Evolutionary conservation across 208 protist genomes (phyloP), one percentile per base, ranked within the genome.

Genomic region (Crithidia acanthocephali): DNA sequence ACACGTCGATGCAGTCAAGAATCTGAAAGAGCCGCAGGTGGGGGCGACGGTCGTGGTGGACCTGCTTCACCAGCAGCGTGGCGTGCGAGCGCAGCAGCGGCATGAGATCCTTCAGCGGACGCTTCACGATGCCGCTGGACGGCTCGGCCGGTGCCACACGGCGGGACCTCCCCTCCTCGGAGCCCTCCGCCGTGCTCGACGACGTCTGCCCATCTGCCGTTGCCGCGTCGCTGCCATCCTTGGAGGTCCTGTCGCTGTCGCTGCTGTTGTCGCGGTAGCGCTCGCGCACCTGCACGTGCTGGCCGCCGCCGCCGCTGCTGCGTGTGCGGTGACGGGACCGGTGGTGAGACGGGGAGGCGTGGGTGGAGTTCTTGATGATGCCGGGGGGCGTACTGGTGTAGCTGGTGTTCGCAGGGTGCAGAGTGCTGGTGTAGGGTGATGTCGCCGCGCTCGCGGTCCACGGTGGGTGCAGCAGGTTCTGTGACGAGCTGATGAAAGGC

Each of bases 1-100:
- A 87, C 3, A 37, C 47, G 23, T 68, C 78, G 20, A 80, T 45
- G 57, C 79, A 79, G 68, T 92, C 86, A 40, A 83, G 79, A n/a
- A 95, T 64, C 40, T 79, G 73, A 44, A 92, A 91, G 57, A 80
- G 86, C n/a, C 84, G 81, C 33, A 90, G 73, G 55, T 88, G 80
- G 18, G 90, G 90, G 2, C 69, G 67, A 28, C 79, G 68, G 53
- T 53, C n/a, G 20, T 48, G 23, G 35, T 50, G 45, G 47, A 72
- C 74, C 70, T 90, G 74, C 76, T 88, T 90, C 27, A 87, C 61
- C 6, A 85, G 13, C 2, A 69, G 66, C 16, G 78, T 79, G 22
- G 79, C 84, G 18, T 61, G 62, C 13, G 65, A 60, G 32, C 88
- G 83, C 33, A 94, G 67, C 18, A 83, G 60, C 51, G 81, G 81